These are phyloP conservation scores for Boletus barrowsii DNA, from an alignment of 768 basidiomycete species.

Conservation along the genomic window DNA sequence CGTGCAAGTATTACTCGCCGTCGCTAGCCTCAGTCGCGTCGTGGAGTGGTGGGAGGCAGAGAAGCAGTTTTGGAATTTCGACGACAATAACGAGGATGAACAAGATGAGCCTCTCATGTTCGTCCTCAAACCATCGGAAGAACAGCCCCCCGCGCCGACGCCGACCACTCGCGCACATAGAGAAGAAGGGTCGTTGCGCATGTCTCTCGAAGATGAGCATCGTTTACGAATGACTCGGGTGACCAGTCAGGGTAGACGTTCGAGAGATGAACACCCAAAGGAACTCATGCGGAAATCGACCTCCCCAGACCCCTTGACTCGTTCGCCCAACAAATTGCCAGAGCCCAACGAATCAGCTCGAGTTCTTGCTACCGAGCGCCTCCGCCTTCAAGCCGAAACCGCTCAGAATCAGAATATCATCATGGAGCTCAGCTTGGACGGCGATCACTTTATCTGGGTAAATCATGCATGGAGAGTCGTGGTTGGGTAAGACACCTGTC, in stretches of 20 bases:
- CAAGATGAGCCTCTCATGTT: slow-evolving; percentile 90
- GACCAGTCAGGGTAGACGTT: slow-evolving; percentile 48
- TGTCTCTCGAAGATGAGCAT: slow-evolving; percentile 31
- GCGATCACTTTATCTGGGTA: slow-evolving; percentile 92
- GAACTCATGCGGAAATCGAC: slow-evolving; percentile 39
- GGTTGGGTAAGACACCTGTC: slow-evolving; percentile 62
- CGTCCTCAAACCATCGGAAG: slow-evolving; percentile 85
- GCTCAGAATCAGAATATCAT: slow-evolving; percentile 96
- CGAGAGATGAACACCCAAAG: slow-evolving; percentile 58
- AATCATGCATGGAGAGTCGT: slow-evolving; percentile 95
- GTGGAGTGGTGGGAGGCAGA: slow-evolving; percentile 99
- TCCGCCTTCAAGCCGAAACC: slow-evolving; percentile 88
- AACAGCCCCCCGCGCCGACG: slow-evolving; percentile 41
- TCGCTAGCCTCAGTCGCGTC: slow-evolving; percentile 93
- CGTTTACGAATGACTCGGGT: slow-evolving; percentile 48
- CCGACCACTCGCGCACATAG: slow-evolving; percentile 37
- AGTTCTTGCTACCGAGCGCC: slow-evolving; percentile 82
- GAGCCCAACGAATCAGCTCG: slow-evolving; percentile 74
- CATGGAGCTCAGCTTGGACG: slow-evolving; percentile 90
- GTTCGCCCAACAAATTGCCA: slow-evolving; percentile 43
- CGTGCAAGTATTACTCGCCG: slow-evolving; percentile 91
- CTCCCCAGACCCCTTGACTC: slow-evolving; percentile 35
- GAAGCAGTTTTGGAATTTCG: slow-evolving; percentile 99
- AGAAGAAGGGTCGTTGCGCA: slow-evolving; percentile 37
- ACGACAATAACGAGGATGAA: slow-evolving; percentile 86